Evolutionary conservation across 2,329 filamentous ascomycete species (phyloP).

Genomic region (Fusarium nygamai): DNA sequence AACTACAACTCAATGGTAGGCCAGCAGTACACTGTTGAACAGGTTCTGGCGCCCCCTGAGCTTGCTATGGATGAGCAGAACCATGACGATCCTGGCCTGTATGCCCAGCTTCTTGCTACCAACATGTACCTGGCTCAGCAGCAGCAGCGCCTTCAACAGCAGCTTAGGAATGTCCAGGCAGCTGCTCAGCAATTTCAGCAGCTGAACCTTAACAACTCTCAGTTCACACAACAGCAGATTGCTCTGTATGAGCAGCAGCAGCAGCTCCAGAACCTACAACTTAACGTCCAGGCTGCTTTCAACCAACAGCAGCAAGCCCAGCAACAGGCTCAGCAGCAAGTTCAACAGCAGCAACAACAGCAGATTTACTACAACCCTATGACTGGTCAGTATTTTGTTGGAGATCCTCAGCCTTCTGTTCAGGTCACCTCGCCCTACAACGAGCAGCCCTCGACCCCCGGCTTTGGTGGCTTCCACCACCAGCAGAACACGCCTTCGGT

Average conservation of each 20-base stretch:
- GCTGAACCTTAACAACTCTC: slow-evolving; percentile 71
- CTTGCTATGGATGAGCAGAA: slow-evolving; percentile 77
- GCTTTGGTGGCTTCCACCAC: slow-evolving; percentile 47
- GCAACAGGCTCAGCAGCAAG: slow-evolving; percentile 59
- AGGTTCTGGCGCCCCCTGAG: slow-evolving; percentile 85
- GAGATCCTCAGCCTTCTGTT: slow-evolving; percentile 64
- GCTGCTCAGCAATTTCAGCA: slow-evolving; percentile 85
- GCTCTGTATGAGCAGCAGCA: slow-evolving; percentile 58
- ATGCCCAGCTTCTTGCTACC: slow-evolving; percentile 89
- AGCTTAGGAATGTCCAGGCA: slow-evolving; percentile 84
- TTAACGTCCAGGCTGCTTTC: slow-evolving; percentile 50
- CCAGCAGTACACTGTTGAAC: slow-evolving; percentile 80
- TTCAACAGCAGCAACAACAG: slow-evolving; percentile 68
- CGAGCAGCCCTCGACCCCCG: slow-evolving; percentile 55
- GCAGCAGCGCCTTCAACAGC: slow-evolving; percentile 94
- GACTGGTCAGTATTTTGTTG: slow-evolving; percentile 86
- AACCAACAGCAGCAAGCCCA: slow-evolving; percentile 54
- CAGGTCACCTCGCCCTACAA: slow-evolving; percentile 54
- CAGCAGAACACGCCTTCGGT: slow-evolving; percentile 73
- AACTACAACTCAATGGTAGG: slow-evolving; percentile 46
- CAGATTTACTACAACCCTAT: slow-evolving; percentile 87
- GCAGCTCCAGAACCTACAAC: slow-evolving; percentile 53
- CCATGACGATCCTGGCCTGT: slow-evolving; percentile 82
- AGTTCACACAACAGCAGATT: slow-evolving; percentile 59
- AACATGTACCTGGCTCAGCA: slow-evolving; percentile 94